Percentiles rank a stretch among this genome's conserved stretches.
Conservation (phyloP, 2,329 filamentous ascomycete species). For the Neoascochyta sp. region DNA sequence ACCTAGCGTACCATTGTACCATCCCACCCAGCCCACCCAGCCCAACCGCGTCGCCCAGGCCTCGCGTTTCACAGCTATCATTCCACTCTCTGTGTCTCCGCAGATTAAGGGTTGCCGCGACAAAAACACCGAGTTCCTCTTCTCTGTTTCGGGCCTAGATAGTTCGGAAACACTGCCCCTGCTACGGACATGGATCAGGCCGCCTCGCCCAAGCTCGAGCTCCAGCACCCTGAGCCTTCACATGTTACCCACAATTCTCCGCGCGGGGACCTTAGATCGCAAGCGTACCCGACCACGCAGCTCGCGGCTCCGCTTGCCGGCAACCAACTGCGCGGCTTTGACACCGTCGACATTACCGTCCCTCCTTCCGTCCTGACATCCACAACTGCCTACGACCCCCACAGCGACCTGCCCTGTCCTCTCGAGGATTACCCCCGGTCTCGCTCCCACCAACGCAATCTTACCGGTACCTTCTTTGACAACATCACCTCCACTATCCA, state of each 20-base stretch:
- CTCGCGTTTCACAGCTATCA: conserved; percentile 27
- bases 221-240: conserved; percentile 22
- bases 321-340: conserved; percentile 22
- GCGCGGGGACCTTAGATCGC: conserved; percentile 17
- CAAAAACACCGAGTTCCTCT: too few relatives aligned
- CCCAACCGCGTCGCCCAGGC: conserved; percentile 6
- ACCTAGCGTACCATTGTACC: conserved; percentile 1
- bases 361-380: conserved; percentile 35
- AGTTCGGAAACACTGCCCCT: too few relatives aligned
- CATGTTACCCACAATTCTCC: conserved; percentile 30
- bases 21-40: not conserved
- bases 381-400: conserved; percentile 35
- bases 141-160: too few relatives aligned
- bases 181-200: conserved; percentile 22
- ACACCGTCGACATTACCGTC: conserved; percentile 33
- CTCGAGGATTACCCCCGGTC: conserved; percentile 24
- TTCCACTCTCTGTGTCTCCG: too few relatives aligned
- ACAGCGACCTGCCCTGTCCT: conserved; percentile 24
- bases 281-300: conserved; percentile 20
- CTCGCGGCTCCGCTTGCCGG: conserved; percentile 17
- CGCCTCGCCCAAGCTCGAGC: conserved; percentile 15
- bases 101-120: too few relatives aligned
- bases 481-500: conserved; percentile 37
- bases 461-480: conserved; percentile 38
- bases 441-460: conserved; percentile 29